Percentiles rank a stretch among this genome's conserved stretches.
Evolutionary conservation across 2,329 filamentous ascomycete genomes (phyloP).

Genomic region (Didymella glomerata): DNA sequence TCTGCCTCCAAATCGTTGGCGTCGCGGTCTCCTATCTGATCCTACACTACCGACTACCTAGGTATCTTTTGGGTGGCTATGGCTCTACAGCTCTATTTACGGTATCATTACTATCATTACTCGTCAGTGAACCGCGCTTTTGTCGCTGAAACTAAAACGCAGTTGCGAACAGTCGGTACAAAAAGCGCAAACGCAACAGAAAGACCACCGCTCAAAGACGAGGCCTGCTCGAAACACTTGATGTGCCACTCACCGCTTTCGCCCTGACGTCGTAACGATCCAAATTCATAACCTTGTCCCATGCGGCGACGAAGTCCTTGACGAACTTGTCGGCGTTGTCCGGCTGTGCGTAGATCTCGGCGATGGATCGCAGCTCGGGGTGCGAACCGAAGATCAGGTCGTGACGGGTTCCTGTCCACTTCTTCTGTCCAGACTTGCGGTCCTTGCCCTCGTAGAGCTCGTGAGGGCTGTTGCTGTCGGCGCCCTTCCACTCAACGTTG

Average conservation of each 20-base stretch:
- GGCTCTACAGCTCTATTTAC: constrained; percentile 29
- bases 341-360: constrained; percentile 72
- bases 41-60: constrained; percentile 27
- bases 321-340: constrained; percentile 71
- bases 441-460: constrained; percentile 72
- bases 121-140: constrained; percentile 32
- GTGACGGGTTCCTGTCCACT: constrained; percentile 73
- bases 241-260: constrained; percentile 44
- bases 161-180: constrained; percentile 18
- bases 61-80: constrained; percentile 30
- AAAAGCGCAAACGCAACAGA: constrained; percentile 22
- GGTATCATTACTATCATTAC: constrained; percentile 35
- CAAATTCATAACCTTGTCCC: constrained; percentile 78
- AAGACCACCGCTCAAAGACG: constrained; percentile 32
- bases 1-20: constrained; percentile 10
- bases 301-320: constrained; percentile 74
- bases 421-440: constrained; percentile 70
- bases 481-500: constrained; percentile 69
- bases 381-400: constrained; percentile 79
- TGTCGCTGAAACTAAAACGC: constrained; percentile 9
- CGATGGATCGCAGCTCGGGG: constrained; percentile 73
- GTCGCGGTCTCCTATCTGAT: constrained; percentile 18
- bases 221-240: constrained; percentile 37
- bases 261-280: constrained; percentile 69
- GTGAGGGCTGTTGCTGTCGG: constrained; percentile 47